Base-by-base conservation (phyloP, 306 rosid species). In the Begonia fuchsioides region DNA sequence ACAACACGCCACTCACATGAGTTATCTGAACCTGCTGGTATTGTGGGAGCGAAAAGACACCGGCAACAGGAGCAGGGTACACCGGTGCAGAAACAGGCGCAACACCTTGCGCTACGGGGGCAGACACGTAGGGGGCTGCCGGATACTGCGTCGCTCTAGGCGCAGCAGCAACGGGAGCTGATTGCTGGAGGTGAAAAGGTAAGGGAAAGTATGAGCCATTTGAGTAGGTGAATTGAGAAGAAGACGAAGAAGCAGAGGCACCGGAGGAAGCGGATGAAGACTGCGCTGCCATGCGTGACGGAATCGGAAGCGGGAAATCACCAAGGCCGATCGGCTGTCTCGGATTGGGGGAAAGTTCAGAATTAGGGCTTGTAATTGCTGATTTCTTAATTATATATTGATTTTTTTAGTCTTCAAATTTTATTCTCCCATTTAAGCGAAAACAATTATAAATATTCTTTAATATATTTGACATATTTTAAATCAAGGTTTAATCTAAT, bases 151-250 rank as follows among this genome's bases (percentile, higher is more conserved):
- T 35, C 19, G 67, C 39, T 18, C 35, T 26, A 5, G 35, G 35
- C 7, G 35, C 35, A 26, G 78, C 41, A 11, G 72, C 38, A 6
- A 44, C 15, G 20, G 63, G 49, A 50, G 63, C 63, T 43, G 94
- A 61, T 52, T 77, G 92, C 69, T 79, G 94, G 61, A 87, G 84
- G 60, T 87, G 96, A 53, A 87, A 82, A 15, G 94, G 96, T 11
- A 72, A 35, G 44, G 96, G 94, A 51, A 82, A 79, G 70, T 77
- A 87, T 2, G 85, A 66, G 16, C 63, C 61, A 56, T 66, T 79
- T 32, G 92, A 46, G 65, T 76, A 74, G 5, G 79, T 53, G 68
- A 67, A 82, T 38, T 79, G 96, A 13, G 81, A 60, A 40, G 72
- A 58, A 1, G 69, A 32, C 35, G 35, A 26, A 7, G 77, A 64